Conservation (phyloP, 2,329 filamentous ascomycete species). For the Penicillium sp. region DNA sequence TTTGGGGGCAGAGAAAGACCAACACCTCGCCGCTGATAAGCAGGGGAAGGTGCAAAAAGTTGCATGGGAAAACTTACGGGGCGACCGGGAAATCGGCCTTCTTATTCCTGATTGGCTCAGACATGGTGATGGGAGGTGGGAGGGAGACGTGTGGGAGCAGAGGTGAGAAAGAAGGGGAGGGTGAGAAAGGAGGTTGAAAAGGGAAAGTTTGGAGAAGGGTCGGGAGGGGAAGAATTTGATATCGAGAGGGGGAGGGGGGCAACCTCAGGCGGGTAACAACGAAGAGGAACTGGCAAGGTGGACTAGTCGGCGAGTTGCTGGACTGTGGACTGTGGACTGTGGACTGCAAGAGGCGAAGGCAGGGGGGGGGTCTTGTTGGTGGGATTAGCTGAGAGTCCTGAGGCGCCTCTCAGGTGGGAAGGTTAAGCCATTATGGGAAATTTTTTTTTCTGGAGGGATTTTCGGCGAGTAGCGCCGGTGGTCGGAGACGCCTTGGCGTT, state of each 20-base stretch:
- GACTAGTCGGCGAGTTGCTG: too few species aligned
- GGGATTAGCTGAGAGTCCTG: too few species aligned
- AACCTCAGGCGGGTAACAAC: background rate
- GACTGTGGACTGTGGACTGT: too few species aligned
- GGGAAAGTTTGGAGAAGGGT: constrained; percentile 19
- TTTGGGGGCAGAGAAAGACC: too few species aligned
- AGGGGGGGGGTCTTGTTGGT: too few species aligned
- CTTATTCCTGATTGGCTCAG: constrained; percentile 64
- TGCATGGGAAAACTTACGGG: constrained; percentile 49
- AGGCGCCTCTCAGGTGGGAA: too few species aligned
- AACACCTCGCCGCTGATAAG: constrained; percentile 17
- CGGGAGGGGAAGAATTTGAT: constrained; percentile 36
- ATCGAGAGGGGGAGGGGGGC: constrained; percentile 18
- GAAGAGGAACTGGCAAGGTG: too few species aligned
- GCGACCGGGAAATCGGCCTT: constrained; percentile 56
- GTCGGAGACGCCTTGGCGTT: constrained; percentile 37
- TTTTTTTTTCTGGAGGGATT: constrained; percentile 25
- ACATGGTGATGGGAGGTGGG: constrained; percentile 43
- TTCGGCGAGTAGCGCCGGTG: constrained; percentile 27
- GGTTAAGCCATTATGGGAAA: too few species aligned
- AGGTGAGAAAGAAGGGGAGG: constrained; percentile 3
- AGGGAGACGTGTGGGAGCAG: background rate
- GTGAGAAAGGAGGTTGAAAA: constrained; percentile 6
- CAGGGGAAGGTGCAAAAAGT: constrained; percentile 6
- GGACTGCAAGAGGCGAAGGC: too few species aligned